Evolutionary conservation across 352 stramenopile genomes (phyloP).

Genomic region (Pythium chondricola): DNA sequence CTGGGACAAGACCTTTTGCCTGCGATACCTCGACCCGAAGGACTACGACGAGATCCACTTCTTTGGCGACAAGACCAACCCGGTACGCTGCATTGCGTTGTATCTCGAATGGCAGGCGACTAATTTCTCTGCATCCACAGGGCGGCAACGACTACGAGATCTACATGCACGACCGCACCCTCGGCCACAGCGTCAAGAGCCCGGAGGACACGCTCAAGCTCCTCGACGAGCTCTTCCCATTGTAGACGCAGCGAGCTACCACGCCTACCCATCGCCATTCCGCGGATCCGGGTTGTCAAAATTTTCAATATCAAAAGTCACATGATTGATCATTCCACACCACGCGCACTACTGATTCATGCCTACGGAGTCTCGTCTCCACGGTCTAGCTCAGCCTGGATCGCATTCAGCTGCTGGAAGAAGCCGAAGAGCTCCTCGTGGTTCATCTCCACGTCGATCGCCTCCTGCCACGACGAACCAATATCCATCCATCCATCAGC

Average conservation of each 20-base stretch:
- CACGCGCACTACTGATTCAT: too few species aligned
- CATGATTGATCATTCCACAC: too few species aligned
- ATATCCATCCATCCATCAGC: background rate
- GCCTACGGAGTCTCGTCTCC: too few species aligned
- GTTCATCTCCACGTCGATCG: slow-evolving; percentile 53
- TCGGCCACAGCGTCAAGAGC: slow-evolving; percentile 95
- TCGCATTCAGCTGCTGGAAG: slow-evolving; percentile 57
- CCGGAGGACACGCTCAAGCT: slow-evolving; percentile 96
- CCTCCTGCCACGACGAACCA: slow-evolving; percentile 16
- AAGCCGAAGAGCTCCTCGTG: slow-evolving; percentile 44
- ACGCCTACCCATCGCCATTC: too few species aligned
- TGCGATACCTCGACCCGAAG: slow-evolving; percentile 88
- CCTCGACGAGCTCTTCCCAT: slow-evolving; percentile 96
- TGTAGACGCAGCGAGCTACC: background rate
- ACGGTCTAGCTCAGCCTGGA: slow-evolving; percentile 52
- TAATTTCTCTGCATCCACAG: background rate
- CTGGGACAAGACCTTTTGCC: slow-evolving; percentile 99
- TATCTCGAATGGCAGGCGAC: background rate
- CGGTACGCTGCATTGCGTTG: slow-evolving; percentile 20
- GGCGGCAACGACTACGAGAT: slow-evolving; percentile 99
- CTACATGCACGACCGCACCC: slow-evolving; percentile 93
- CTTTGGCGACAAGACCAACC: slow-evolving; percentile 99
- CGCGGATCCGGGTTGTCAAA: too few species aligned
- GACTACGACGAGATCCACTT: slow-evolving; percentile 99
- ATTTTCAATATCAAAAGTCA: too few species aligned